A percentile compares a stretch with the other conserved stretches of the same genome.
These are phyloP conservation scores for Backusella mclennaniae DNA, from an alignment of 192 early-diverging fungal genomes.

Conservation along the genomic window DNA sequence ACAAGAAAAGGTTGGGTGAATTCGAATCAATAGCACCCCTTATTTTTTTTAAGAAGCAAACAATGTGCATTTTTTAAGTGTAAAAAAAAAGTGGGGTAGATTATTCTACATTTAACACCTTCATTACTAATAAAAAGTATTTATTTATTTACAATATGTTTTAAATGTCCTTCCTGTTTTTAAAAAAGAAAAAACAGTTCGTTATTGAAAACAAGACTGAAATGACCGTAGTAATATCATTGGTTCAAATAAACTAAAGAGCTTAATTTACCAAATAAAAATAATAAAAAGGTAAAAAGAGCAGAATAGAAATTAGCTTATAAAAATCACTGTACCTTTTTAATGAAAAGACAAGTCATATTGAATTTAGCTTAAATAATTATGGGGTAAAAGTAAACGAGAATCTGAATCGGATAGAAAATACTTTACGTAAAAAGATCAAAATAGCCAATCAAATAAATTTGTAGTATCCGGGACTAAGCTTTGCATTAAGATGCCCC, in stretches of 20 bases:
- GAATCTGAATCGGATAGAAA: neutral
- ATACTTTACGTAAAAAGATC: neutral
- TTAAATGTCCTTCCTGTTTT: neutral
- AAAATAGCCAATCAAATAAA: neutral
- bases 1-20: neutral
- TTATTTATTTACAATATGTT: neutral
- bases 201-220: neutral
- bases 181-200: neutral
- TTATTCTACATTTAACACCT: neutral
- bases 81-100: constrained; percentile 2
- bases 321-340: too few species aligned
- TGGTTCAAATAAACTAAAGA: neutral
- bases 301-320: neutral
- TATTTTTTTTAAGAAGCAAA: neutral
- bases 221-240: neutral
- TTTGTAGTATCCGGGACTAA: neutral
- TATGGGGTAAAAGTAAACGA: neutral
- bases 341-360: too few species aligned
- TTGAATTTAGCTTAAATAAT: neutral
- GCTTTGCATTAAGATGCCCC: neutral
- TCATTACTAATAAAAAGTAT: neutral
- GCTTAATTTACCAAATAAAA: neutral
- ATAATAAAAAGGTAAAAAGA: neutral
- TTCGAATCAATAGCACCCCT: neutral
- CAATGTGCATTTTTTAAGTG: neutral